Conservation (phyloP, 768 basidiomycete genomes). For the Collybia sp. region DNA sequence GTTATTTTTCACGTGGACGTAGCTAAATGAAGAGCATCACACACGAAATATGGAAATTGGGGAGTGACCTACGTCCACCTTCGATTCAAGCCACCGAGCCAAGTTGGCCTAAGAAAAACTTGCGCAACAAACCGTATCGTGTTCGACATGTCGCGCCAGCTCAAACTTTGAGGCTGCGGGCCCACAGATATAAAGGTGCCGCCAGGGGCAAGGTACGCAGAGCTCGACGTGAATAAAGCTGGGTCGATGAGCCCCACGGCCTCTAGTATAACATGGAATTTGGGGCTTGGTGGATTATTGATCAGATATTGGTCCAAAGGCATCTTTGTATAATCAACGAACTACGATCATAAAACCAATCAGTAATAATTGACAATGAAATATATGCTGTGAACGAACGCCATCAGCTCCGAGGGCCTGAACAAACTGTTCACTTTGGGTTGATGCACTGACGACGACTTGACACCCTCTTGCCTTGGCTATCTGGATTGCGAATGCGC, state of each 20-base stretch:
- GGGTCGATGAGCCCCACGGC: slow-evolving; percentile 47
- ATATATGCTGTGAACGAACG: slow-evolving; percentile 23
- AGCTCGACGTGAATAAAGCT: slow-evolving; percentile 42
- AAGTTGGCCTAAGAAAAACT: slow-evolving; percentile 31
- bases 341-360: slow-evolving; percentile 19
- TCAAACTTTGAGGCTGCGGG: slow-evolving; percentile 30
- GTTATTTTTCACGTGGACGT: slow-evolving; percentile 25
- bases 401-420: slow-evolving; percentile 61
- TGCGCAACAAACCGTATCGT: slow-evolving; percentile 27
- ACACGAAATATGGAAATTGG: too few relatives aligned
- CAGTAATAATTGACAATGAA: background rate
- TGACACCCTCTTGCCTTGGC: slow-evolving; percentile 60
- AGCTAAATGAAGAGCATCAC: slow-evolving; percentile 16
- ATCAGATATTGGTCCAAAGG: slow-evolving; percentile 44
- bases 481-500: slow-evolving; percentile 66
- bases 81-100: slow-evolving; percentile 49
- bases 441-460: slow-evolving; percentile 58
- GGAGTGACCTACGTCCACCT: slow-evolving; percentile 35
- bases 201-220: slow-evolving; percentile 48
- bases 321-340: slow-evolving; percentile 57
- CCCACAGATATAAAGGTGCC: slow-evolving; percentile 54
- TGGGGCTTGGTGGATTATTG: slow-evolving; percentile 38
- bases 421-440: slow-evolving; percentile 55
- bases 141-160: slow-evolving; percentile 25
- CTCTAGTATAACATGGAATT: slow-evolving; percentile 58